Conservation (phyloP, 148 eudicot species). For the Camellia granthamiana region DNA sequence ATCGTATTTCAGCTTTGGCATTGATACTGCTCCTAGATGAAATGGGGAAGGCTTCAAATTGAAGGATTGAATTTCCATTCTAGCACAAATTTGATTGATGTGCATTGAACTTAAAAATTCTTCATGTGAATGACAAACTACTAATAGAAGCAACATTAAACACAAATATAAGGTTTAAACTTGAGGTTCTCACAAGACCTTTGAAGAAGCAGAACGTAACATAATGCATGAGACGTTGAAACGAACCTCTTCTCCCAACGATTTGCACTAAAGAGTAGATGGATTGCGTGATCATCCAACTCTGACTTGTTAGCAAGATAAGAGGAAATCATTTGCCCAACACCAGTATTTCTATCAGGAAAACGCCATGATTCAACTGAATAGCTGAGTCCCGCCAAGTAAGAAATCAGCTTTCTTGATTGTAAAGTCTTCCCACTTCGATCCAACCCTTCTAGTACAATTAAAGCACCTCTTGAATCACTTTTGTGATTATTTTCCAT, state of each 20-base stretch:
- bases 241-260: slow-evolving; percentile 97
- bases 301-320: slow-evolving; percentile 78
- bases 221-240: background rate
- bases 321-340: slow-evolving; percentile 81
- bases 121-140: background rate
- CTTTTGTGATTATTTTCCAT: slow-evolving; percentile 38
- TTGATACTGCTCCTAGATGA: too few species aligned
- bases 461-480: slow-evolving; percentile 74
- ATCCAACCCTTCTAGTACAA: slow-evolving; percentile 92
- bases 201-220: background rate
- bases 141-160: background rate
- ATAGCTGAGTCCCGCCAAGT: slow-evolving; percentile 57
- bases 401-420: slow-evolving; percentile 44
- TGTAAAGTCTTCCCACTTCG: slow-evolving; percentile 95
- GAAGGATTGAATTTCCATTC: too few species aligned
- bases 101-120: background rate
- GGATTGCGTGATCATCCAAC: slow-evolving; percentile 78
- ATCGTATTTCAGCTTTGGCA: too few species aligned
- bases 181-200: background rate
- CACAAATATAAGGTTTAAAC: background rate
- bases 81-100: too few species aligned
- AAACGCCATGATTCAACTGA: slow-evolving; percentile 80
- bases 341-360: slow-evolving; percentile 78
- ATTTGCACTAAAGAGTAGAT: slow-evolving; percentile 88
- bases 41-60: too few species aligned